These are phyloP conservation scores for Myxozyma neotropica DNA, from an alignment of 805 yeast species.

Conservation along the genomic window DNA sequence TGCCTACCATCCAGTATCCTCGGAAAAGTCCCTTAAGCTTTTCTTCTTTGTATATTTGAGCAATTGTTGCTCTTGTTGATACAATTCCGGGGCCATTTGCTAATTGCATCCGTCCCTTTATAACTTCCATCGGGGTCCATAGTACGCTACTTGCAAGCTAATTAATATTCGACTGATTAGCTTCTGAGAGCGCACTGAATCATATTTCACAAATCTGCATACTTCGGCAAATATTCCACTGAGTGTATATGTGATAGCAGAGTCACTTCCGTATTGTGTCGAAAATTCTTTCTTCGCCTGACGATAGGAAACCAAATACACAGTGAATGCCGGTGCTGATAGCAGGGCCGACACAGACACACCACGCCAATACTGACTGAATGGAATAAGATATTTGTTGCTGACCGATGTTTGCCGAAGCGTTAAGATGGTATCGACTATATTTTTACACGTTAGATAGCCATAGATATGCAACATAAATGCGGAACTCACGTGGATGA, in stretches of 20 bases:
- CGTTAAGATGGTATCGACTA: slow-evolving; percentile 30
- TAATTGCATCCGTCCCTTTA: slow-evolving; percentile 50
- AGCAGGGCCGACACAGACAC: slow-evolving; percentile 44
- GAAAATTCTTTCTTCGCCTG: slow-evolving; percentile 43
- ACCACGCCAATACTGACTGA: slow-evolving; percentile 40
- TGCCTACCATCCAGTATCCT: slow-evolving; percentile 55
- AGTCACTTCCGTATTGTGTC: slow-evolving; percentile 16
- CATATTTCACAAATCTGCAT: not conserved
- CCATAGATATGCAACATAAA: not conserved
- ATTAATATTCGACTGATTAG: not conserved
- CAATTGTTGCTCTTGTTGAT: slow-evolving; percentile 33
- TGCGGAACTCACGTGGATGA: slow-evolving; percentile 26
- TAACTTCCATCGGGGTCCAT: slow-evolving; percentile 53
- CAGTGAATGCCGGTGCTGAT: slow-evolving; percentile 48
- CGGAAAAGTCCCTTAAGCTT: slow-evolving; percentile 80
- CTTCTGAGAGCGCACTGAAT: not conserved
- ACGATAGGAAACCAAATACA: slow-evolving; percentile 47
- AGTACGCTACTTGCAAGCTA: slow-evolving; percentile 43
- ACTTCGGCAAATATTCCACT: slow-evolving; percentile 29
- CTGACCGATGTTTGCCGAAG: slow-evolving; percentile 27
- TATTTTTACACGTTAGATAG: not conserved
- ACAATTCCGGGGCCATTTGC: slow-evolving; percentile 25
- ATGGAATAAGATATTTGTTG: slow-evolving; percentile 16
- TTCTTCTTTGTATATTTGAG: slow-evolving; percentile 55
- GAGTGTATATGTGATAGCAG: slow-evolving; percentile 18